Evolutionary conservation across 2,329 filamentous ascomycete species (phyloP), one percentile per base, ranked within the genome.

Genomic region (Celoporthe dispersa): DNA sequence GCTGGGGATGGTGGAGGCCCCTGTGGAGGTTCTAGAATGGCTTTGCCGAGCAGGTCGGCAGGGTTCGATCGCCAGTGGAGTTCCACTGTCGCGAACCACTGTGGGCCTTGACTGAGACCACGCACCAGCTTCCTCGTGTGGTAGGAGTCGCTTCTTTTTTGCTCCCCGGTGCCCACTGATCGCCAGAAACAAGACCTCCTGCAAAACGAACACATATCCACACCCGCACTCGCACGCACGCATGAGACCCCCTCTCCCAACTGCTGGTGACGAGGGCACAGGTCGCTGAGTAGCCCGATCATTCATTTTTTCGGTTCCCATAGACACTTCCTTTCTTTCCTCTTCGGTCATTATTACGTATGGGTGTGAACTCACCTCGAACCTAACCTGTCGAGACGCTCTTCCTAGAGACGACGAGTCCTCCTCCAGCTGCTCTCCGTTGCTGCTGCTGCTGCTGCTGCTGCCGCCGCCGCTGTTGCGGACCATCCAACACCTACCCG

Each of bases 21-120:
- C 41, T n/a, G 25, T 16, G 28, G 25, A 33, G 53, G 53, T 57
- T 57, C 53, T 57, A 57, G 53, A 57, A 57, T 57, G 53, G 53
- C 53, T 57, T 57, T 14, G 53, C 14, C 33, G 53, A 16, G 28
- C 53, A 31, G 53, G 44, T n/a, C 9, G 22, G n/a, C 51, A 25
- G 4, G 51, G 51, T 14, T 25, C 28, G 53, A 57, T 31, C 53
- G 44, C 53, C 53, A 57, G 53, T 31, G 28, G 14, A 31, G 53
- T 28, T 12, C 51, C 51, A 12, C 51, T 55, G 51, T 55, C 14
- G 25, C 51, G 51, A 55, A 28, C 51, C 51, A 25, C 25, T 55
- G 25, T 55, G 51, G 51, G 25, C 51, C 25, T 28, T 25, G 51
- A 14, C n/a, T 25, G 25, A 53, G 9, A 25, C 48, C n/a, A 25